Evolutionary conservation across 2,329 filamentous ascomycete species (phyloP), one percentile per base, ranked within the genome.

Genomic region (Aspergillus glaucus): DNA sequence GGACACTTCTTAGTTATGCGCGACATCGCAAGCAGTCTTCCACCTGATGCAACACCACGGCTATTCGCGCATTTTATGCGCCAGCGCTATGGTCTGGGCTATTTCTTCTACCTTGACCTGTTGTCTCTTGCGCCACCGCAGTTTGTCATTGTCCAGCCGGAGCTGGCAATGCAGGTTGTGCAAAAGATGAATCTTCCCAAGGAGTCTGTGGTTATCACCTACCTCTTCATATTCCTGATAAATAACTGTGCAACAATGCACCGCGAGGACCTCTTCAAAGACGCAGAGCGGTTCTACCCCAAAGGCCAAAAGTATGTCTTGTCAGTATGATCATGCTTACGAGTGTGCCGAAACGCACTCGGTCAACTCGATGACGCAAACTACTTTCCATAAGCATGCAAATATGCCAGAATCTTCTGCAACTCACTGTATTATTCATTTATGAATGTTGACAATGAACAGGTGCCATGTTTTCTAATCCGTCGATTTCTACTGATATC

Each of bases 111-210:
- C 48, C 50, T 74, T 40, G 71, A 74, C 45, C 50, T 63, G 12
- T 72, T 68, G 65, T 71, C 71, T 3, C 53, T 73, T n/a, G 55
- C 56, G 1, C 44, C 50, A 4, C 62, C 68, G 3, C 66, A 71
- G 58, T 24, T 71, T 4, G 60, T 67, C n/a, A 60, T 73, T 24
- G 59, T 60, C 46, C 57, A 71, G 45, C 68, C 71, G 2, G 66
- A 66, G 5, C 61, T 74, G 32, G 65, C 65, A 39, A 57, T 65
- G 5, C 67, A 70, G 43, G 64, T 72, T 48, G 66, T 62, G n/a
- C 68, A 72, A 50, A 62, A 63, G 12, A 56, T 58, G 41, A 58
- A 60, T 21, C 61, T 65, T 8, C 65, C 65, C 30, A 75, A 74
- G 53, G 56, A 58, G 34, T 57, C 53, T n/a, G 54, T 53, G 8